Base-by-base conservation (phyloP, 257 asterid species). In the Petrea volubilis region DNA sequence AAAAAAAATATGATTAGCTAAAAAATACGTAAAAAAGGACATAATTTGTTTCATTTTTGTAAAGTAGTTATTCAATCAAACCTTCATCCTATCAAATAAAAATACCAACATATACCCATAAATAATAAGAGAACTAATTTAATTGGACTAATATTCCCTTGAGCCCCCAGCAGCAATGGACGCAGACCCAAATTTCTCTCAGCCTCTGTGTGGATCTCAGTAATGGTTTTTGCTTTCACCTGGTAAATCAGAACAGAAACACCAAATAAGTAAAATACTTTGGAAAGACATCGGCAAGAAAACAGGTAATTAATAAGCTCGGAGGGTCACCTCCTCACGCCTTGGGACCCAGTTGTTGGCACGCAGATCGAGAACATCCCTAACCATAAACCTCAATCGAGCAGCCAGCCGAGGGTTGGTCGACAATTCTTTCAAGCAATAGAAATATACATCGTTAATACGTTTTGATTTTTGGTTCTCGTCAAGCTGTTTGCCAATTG, bases 121-220 rank as follows among this genome's bases (percentile, higher is more conserved):
- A n/a, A n/a, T n/a, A n/a, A n/a, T n/a, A n/a, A n/a, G n/a, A n/a
- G n/a, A n/a, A n/a, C n/a, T n/a, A n/a, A n/a, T n/a, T n/a, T n/a
- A n/a, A n/a, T 77, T 20, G 98, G 92, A 71, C 89, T 79, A 27
- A 82, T 64, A 67, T 66, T 77, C 29, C 93, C 97, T 74, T 80
- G 95, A 43, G 81, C 71, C 67, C n/a, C 88, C 87, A 60, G 92
- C 69, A 63, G 85, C 71, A 57, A 25, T n/a, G n/a, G 98, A 36
- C 99, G 99, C 61, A 95, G 72, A 34, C 99, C 99, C 72, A 95
- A 49, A 64, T 81, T 90, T 78, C 83, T 95, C 77, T 92, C 99
- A n/a, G 99, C 99, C 74, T 95, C 99, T 0, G 90, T 67, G 72
- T 95, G 99, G 64, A 95, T 95, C 90, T 95, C 99, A 10, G 79